Evolutionary conservation across 768 basidiomycete species (phyloP).

Genomic region (Termitomyces sp.): DNA sequence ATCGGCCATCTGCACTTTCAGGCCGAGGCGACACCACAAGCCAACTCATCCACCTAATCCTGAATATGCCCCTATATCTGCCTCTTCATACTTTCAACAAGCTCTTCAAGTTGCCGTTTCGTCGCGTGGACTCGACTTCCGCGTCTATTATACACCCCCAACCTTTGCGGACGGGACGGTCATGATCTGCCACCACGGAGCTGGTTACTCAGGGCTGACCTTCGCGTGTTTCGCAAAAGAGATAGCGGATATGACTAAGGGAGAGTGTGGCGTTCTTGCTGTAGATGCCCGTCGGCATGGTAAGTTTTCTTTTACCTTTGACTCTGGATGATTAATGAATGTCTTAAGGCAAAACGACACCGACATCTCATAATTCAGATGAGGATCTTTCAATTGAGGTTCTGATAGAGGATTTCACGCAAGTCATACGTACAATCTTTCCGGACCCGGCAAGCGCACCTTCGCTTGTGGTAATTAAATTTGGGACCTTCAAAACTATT

Average conservation of each 20-base stretch:
- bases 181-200: conserved; percentile 93
- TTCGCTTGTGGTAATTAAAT: conserved; percentile 58
- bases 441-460: conserved; percentile 60
- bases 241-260: conserved; percentile 49
- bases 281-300: conserved; percentile 88
- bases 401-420: conserved; percentile 70
- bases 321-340: background rate
- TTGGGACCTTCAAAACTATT: background rate
- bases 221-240: conserved; percentile 92
- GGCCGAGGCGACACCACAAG: conserved; percentile 26
- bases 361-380: conserved; percentile 30
- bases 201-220: conserved; percentile 84
- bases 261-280: conserved; percentile 76
- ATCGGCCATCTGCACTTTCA: conserved; percentile 16
- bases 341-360: conserved; percentile 59
- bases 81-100: conserved; percentile 67
- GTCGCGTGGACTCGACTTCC: conserved; percentile 53
- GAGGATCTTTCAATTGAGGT: conserved; percentile 68
- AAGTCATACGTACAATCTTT: conserved; percentile 63
- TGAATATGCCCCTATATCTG: conserved; percentile 73
- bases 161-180: conserved; percentile 51
- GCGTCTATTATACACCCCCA: conserved; percentile 83
- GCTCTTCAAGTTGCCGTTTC: conserved; percentile 75
- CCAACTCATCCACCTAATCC: conserved; percentile 43
- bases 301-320: conserved; percentile 25